Conservation (phyloP, 805 yeast genomes). For the Suhomyces pyralidae region DNA sequence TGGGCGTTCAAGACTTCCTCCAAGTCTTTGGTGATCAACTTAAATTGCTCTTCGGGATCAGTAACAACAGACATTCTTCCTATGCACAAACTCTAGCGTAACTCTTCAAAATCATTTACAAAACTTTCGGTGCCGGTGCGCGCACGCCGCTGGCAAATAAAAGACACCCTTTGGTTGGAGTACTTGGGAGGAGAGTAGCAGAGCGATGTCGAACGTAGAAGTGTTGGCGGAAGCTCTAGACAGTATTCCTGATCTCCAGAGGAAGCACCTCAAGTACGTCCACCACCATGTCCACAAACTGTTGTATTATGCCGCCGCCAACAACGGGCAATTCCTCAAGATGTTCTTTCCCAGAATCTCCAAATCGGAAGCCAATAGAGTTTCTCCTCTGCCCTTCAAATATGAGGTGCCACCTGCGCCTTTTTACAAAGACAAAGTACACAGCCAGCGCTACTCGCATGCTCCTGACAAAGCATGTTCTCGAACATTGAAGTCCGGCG, state of each 20-base stretch:
- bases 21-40: slow-evolving; percentile 75
- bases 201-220: neutral
- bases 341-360: slow-evolving; percentile 11
- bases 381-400: neutral
- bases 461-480: slow-evolving; percentile 72
- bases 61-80: slow-evolving; percentile 22
- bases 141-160: neutral
- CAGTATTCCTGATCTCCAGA: neutral
- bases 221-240: neutral
- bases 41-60: slow-evolving; percentile 63
- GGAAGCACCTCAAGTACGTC: neutral
- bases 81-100: neutral
- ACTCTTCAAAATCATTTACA: neutral
- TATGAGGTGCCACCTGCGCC: neutral
- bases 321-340: slow-evolving; percentile 11
- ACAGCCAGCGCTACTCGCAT: slow-evolving; percentile 23
- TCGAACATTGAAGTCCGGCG: slow-evolving; percentile 55
- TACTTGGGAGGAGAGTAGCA: neutral
- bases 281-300: slow-evolving; percentile 19
- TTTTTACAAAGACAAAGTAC: neutral
- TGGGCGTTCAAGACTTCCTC: slow-evolving; percentile 91
- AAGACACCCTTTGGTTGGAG: neutral
- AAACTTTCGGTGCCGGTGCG: neutral
- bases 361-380: neutral
- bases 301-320: slow-evolving; percentile 26